These are phyloP conservation scores for Suillus alpinus DNA, from an alignment of 768 basidiomycete species.

Conservation along the genomic window DNA sequence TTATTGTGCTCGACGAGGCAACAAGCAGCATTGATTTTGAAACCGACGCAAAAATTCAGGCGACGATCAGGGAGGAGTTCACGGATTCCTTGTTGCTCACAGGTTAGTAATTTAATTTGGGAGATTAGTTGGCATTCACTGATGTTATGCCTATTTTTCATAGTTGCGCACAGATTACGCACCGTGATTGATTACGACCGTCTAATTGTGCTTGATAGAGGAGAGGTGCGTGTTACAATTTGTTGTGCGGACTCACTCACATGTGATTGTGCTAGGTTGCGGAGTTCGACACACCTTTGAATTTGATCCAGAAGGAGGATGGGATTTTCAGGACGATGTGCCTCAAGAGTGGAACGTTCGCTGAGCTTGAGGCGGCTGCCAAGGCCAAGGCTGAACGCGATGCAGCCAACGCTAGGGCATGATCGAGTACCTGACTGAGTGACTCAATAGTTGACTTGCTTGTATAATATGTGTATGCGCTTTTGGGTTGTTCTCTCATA, in stretches of 20 bases:
- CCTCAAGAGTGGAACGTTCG: constrained; percentile 63
- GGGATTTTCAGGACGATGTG: constrained; percentile 73
- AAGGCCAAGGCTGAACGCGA: constrained; percentile 35
- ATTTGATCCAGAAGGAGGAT: constrained; percentile 57
- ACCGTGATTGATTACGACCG: constrained; percentile 83
- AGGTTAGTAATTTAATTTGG: constrained; percentile 38
- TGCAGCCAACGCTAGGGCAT: not conserved
- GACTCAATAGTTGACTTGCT: not conserved
- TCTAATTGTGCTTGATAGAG: constrained; percentile 69
- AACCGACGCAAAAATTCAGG: constrained; percentile 88
- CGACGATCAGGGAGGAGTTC: constrained; percentile 85
- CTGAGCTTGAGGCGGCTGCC: constrained; percentile 58
- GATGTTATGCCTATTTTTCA: not conserved
- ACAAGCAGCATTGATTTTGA: constrained; percentile 86
- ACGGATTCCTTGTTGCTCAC: constrained; percentile 70
- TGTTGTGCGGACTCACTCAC: constrained; percentile 18
- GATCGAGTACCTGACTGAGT: not conserved
- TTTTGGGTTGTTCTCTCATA: not conserved
- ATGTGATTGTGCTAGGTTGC: constrained; percentile 32
- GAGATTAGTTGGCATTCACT: not conserved
- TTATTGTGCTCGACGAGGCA: constrained; percentile 81
- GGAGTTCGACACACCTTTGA: constrained; percentile 72
- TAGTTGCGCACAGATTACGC: constrained; percentile 67
- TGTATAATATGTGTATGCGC: not conserved
- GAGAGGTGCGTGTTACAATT: constrained; percentile 21